Percentiles rank a stretch among this genome's conserved stretches.
Conservation (phyloP, 2,329 filamentous ascomycete species). For the Sclerotinia borealis region DNA sequence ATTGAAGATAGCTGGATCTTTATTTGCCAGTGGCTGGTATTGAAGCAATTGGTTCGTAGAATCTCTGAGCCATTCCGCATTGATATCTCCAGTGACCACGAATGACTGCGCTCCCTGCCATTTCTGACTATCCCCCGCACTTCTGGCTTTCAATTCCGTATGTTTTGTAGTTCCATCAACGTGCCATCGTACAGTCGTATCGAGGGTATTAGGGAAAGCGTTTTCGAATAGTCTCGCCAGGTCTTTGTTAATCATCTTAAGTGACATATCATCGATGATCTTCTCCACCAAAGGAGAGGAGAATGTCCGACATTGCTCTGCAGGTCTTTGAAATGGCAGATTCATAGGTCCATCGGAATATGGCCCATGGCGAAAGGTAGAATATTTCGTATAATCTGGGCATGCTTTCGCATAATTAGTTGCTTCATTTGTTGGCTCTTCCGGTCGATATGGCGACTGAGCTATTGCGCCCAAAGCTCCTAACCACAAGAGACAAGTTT, state of each 20-base stretch:
- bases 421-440: constrained; percentile 1
- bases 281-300: constrained; percentile 79
- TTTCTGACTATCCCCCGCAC: constrained; percentile 46
- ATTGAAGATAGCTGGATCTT: constrained; percentile 69
- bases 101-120: constrained; percentile 89
- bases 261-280: constrained; percentile 77
- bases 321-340: constrained; percentile 82
- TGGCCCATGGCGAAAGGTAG: constrained; percentile 53
- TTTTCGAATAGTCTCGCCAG: constrained; percentile 92
- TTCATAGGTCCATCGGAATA: constrained; percentile 71
- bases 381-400: constrained; percentile 34
- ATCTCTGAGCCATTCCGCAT: constrained; percentile 87
- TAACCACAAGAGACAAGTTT: constrained; percentile 2
- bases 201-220: constrained; percentile 75
- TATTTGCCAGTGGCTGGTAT: constrained; percentile 78
- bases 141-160: constrained; percentile 35
- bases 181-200: constrained; percentile 69
- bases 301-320: constrained; percentile 79
- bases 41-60: constrained; percentile 90
- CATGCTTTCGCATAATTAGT: constrained; percentile 26
- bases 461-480: constrained; percentile 4
- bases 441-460: constrained; percentile 9
- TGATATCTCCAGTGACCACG: constrained; percentile 88
- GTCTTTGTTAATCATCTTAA: constrained; percentile 75
- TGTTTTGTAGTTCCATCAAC: constrained; percentile 43